Evolutionary conservation across 148 eudicot species (phyloP).

Genomic region (Camellia sinensis): DNA sequence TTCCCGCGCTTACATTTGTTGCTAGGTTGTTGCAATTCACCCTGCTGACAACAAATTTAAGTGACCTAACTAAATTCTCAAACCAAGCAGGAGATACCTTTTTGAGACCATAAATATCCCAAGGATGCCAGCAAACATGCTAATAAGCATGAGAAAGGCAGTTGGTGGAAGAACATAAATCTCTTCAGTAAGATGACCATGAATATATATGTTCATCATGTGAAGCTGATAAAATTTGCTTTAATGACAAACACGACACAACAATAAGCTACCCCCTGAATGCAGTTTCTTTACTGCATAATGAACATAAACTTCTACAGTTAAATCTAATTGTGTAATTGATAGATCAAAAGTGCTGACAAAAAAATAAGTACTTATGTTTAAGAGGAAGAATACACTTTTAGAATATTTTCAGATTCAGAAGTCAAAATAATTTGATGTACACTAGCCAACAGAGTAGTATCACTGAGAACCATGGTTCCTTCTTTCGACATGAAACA

Average conservation of each 20-base stretch:
- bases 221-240: not conserved
- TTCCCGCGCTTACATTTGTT: too few species aligned
- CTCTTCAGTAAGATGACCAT: too few species aligned
- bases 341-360: not conserved
- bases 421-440: not conserved
- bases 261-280: not conserved
- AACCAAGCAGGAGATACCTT: not conserved
- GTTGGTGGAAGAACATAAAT: too few species aligned
- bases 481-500: not conserved
- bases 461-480: not conserved
- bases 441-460: not conserved
- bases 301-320: not conserved
- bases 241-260: not conserved
- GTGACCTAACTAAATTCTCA: not conserved
- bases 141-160: too few species aligned
- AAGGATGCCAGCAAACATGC: too few species aligned
- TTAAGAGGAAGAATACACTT: not conserved
- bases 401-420: not conserved
- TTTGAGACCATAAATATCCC: not conserved
- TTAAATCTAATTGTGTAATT: not conserved
- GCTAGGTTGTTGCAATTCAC: too few species aligned
- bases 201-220: not conserved
- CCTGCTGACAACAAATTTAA: not conserved
- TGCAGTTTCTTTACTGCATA: too few species aligned
- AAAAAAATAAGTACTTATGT: not conserved